Conservation (phyloP, 2,329 filamentous ascomycete genomes). For the Diaporthe citri region DNA sequence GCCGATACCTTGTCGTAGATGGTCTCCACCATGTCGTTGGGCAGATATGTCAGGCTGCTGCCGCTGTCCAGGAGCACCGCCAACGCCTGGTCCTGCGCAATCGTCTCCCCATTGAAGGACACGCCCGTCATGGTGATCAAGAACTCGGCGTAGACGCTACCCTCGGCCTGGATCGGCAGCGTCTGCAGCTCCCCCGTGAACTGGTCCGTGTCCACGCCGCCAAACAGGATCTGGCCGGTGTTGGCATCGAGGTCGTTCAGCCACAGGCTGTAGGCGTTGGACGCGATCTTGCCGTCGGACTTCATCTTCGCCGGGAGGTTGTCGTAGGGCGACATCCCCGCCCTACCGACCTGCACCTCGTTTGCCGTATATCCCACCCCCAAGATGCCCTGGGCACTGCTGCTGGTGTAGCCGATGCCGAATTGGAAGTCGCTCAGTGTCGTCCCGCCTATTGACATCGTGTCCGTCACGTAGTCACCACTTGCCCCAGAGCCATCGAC, state of each 20-base stretch:
- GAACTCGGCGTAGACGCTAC: conserved; percentile 70
- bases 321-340: conserved; percentile 67
- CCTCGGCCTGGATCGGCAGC: conserved; percentile 72
- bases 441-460: conserved; percentile 69
- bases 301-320: conserved; percentile 78
- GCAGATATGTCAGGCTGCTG: conserved; percentile 76
- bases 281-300: conserved; percentile 69
- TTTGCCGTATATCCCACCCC: conserved; percentile 87
- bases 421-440: conserved; percentile 74
- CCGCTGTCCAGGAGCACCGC: conserved; percentile 80
- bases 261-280: conserved; percentile 81
- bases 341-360: conserved; percentile 78
- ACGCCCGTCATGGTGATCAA: conserved; percentile 77
- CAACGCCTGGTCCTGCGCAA: conserved; percentile 64
- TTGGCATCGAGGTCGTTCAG: conserved; percentile 77
- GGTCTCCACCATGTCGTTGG: conserved; percentile 62
- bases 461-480: conserved; percentile 87
- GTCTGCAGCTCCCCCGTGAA: conserved; percentile 74
- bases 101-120: conserved; percentile 54
- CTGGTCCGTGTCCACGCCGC: conserved; percentile 77
- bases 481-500: conserved; percentile 82
- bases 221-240: conserved; percentile 79
- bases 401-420: conserved; percentile 76
- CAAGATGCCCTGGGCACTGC: conserved; percentile 78
- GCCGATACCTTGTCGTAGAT: conserved; percentile 73